These are phyloP conservation scores for Rhizopogon parksii DNA, from an alignment of 1,284 basidiomycete genomes.

Conservation along the genomic window DNA sequence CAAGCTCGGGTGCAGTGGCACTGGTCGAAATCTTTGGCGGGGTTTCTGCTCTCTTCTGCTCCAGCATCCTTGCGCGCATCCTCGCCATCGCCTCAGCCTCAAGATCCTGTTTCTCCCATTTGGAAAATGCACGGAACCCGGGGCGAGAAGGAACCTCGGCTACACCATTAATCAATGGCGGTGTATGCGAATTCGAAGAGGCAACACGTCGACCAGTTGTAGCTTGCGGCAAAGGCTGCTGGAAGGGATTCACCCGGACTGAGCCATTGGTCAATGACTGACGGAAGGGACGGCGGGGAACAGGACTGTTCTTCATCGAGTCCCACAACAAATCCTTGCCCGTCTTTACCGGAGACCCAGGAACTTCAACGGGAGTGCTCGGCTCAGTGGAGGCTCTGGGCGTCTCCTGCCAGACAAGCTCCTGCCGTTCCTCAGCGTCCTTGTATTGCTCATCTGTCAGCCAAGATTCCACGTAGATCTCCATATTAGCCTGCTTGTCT, in stretches of 20 bases:
- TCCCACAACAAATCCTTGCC: constrained; percentile 46
- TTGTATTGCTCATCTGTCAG: constrained; percentile 67
- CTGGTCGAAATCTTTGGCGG: constrained; percentile 12
- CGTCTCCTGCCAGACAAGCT: constrained; percentile 64
- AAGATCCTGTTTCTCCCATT: constrained; percentile 77
- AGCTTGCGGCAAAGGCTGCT: constrained; percentile 24
- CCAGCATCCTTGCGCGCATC: constrained; percentile 45
- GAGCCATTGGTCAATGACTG: constrained; percentile 39
- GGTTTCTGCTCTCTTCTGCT: constrained; percentile 31
- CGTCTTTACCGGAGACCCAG: constrained; percentile 29
- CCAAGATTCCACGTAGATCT: constrained; percentile 71
- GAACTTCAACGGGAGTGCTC: constrained; percentile 31
- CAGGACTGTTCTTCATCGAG: constrained; percentile 31
- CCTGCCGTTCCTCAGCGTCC: constrained; percentile 51
- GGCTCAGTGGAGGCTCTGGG: constrained; percentile 36
- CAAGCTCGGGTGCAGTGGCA: constrained; percentile 20
- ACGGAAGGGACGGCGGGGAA: constrained; percentile 32
- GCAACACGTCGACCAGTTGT: constrained; percentile 33
- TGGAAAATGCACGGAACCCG: constrained; percentile 50
- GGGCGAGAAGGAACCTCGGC: constrained; percentile 49
- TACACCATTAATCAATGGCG: constrained; percentile 29
- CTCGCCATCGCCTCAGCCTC: constrained; percentile 70
- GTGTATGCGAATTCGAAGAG: constrained; percentile 23
- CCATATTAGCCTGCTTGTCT: constrained; percentile 56
- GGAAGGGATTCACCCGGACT: constrained; percentile 34